These are phyloP conservation scores for Vanilla planifolia DNA, from an alignment of 106 monocot genomes.

Conservation along the genomic window DNA sequence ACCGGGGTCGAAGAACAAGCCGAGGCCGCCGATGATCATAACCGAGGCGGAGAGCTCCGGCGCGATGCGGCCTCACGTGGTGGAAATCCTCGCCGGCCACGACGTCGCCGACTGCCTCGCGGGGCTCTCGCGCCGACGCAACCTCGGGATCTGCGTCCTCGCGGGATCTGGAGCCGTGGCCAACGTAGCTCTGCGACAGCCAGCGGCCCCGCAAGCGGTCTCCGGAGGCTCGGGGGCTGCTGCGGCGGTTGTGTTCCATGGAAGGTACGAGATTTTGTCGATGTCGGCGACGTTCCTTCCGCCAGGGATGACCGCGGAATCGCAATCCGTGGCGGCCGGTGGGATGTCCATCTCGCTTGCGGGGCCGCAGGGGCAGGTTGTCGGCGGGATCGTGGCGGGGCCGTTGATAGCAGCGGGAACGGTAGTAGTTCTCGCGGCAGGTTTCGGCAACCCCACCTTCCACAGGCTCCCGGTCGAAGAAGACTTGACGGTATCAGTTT, in stretches of 20 bases:
- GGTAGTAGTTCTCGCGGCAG: constrained; percentile 16
- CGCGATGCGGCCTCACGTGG: constrained; percentile 31
- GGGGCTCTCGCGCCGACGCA: constrained; percentile 27
- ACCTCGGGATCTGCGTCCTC: constrained; percentile 41
- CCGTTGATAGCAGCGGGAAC: constrained; percentile 13
- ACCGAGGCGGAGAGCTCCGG: constrained; percentile 7
- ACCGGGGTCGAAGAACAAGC: constrained; percentile 48
- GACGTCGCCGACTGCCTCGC: constrained; percentile 28
- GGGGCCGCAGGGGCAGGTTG: constrained; percentile 18
- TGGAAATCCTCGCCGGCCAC: constrained; percentile 32
- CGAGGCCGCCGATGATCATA: constrained; percentile 36
- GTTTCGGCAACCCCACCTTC: constrained; percentile 16
- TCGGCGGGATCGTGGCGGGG: constrained; percentile 10
- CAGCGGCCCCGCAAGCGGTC: too few species aligned
- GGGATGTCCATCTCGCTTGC: constrained; percentile 12
- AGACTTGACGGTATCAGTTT: background rate
- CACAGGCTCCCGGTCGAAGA: constrained; percentile 14
- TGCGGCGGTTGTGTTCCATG: constrained; percentile 18
- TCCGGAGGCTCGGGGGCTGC: background rate
- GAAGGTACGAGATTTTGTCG: constrained; percentile 28
- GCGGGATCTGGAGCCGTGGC: constrained; percentile 29
- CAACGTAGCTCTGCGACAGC: constrained; percentile 27
- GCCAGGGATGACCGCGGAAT: constrained; percentile 5
- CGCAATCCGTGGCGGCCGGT: background rate
- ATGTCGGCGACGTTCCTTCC: constrained; percentile 33